These are phyloP conservation scores for Fulvia fulva DNA, from an alignment of 2,329 filamentous ascomycete genomes.

Conservation along the genomic window DNA sequence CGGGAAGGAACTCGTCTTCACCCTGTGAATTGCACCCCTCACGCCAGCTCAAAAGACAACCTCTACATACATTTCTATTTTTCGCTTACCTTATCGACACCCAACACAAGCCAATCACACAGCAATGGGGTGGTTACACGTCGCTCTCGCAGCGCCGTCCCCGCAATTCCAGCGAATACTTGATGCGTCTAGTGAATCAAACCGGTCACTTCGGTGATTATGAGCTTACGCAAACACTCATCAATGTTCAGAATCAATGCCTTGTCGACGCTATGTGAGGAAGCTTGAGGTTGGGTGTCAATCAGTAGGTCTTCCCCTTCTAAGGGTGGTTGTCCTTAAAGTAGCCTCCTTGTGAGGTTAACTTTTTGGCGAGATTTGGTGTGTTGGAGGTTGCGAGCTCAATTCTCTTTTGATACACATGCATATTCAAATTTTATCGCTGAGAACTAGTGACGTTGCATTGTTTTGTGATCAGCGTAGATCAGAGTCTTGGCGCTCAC, in stretches of 20 bases:
- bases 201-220: not conserved
- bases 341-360: not conserved
- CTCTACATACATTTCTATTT: not conserved
- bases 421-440: no score
- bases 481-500: not conserved
- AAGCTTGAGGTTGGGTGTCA: not conserved
- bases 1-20: slow-evolving; percentile 6
- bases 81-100: not conserved
- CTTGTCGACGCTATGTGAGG: not conserved
- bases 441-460: not conserved
- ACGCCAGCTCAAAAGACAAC: not conserved
- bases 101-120: not conserved
- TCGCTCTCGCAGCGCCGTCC: not conserved
- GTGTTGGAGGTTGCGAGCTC: no score
- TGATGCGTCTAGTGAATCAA: not conserved
- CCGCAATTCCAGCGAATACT: not conserved
- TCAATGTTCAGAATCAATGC: not conserved
- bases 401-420: no score
- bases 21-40: not conserved
- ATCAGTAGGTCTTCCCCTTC: not conserved
- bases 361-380: not conserved
- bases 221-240: not conserved
- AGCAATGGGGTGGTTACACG: not conserved
- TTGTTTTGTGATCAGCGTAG: not conserved
- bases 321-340: not conserved